Evolutionary conservation across 179 eudicot genomes (phyloP), one percentile per base, ranked within the genome.

Genomic region (Beta corolliflora): DNA sequence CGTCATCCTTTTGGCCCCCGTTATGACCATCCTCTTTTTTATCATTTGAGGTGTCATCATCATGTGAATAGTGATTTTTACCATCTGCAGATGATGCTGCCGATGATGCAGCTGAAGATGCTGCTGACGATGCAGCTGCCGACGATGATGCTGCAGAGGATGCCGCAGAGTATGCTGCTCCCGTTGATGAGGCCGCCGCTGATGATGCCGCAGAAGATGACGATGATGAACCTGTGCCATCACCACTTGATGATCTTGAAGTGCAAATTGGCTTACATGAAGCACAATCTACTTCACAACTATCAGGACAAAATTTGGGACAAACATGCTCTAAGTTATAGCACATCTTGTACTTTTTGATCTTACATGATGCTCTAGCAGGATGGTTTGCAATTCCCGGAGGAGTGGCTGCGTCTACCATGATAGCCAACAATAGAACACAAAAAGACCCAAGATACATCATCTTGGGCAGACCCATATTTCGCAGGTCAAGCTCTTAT

Each of bases 321-420:
- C 85, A 85, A 65, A 76, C 85, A 77, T 85, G 88, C 12, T 10
- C 73, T 14, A 83, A 53, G 53, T 85, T 83, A 18, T 85, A 80
- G 60, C 88, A 85, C 79, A 67, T 69, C 71, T 82, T 85, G 84
- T 82, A 85, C 81, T 80, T 83, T 80, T 76, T 80, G 9, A 76
- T 80, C 81, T 80, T 83, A 67, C 85, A 85, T 1, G 83, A 36
- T 5, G 85, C 88, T 18, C 36, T 59, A 18, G 81, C 71, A 29
- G 85, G 87, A 69, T 85, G 59, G 19, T 80, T 82, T 4, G 83
- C 88, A 46, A 77, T 85, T 54, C 88, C 83, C 2, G 88, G 88
- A 0, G 88, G 85, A 80, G 88, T 85, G 31, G 88, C 46, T 14
- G n/a, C 88, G 45, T 83, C 88, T 3, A 76, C 80, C 69, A 86